Percentiles rank a stretch among this genome's conserved stretches.
Conservation (phyloP, 306 rosid species). For the Cucurbita argyrosperma region DNA sequence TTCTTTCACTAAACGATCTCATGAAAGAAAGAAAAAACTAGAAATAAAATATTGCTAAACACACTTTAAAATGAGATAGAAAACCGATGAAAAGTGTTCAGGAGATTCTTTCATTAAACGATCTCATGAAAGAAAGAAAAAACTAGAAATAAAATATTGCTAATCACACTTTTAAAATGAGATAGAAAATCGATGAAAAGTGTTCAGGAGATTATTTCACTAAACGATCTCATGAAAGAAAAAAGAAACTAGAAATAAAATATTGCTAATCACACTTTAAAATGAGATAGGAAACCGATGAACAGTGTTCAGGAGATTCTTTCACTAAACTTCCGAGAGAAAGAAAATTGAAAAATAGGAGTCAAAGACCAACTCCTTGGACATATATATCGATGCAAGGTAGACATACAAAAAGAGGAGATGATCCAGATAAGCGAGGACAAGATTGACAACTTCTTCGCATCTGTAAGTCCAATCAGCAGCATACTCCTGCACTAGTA, state of each 20-base stretch:
- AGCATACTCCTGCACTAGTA: conserved; percentile 35
- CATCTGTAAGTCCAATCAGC: conserved; percentile 75
- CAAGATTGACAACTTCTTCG: conserved; percentile 89
- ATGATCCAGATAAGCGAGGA: conserved; percentile 64
- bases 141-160: not conserved
- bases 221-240: not conserved
- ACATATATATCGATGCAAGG: not conserved
- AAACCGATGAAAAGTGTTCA: not conserved
- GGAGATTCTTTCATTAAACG: not conserved
- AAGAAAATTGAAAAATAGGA: not conserved
- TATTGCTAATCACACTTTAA: not conserved
- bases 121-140: not conserved
- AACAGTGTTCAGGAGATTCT: not conserved
- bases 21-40: not conserved
- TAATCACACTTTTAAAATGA: not conserved
- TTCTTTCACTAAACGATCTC: not conserved
- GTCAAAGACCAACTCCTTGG: not conserved
- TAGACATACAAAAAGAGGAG: conserved; percentile 40
- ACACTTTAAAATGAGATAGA: not conserved
- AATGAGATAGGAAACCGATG: not conserved
- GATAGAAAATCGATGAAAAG: not conserved
- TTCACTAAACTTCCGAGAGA: not conserved
- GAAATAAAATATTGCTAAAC: not conserved
- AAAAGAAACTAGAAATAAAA: not conserved
- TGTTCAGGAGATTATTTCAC: not conserved